phyloP scores from a whole-genome alignment of 73 alveolate genomes.

The Breviolum minutum region DNA sequence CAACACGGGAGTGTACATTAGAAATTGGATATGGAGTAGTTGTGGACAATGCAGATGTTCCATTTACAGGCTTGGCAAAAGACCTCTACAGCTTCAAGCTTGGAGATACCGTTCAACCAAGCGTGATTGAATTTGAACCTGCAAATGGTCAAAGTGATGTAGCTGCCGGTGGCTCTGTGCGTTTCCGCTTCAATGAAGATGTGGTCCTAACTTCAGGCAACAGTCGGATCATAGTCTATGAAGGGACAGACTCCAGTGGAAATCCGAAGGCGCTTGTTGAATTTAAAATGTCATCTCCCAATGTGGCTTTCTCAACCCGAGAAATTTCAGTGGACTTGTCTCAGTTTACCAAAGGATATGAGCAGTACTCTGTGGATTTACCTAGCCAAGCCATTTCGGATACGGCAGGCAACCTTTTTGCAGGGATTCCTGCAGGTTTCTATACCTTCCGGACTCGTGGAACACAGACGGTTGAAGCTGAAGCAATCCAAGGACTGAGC shows the following conservation, averaged over 20 bases:
- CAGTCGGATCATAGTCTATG: constrained; percentile 18
- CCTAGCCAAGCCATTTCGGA: constrained; percentile 60
- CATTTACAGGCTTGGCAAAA: constrained; percentile 41
- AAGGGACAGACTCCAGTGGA: background rate
- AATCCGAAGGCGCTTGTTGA: background rate
- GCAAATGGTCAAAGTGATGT: constrained; percentile 34
- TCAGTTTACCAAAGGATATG: background rate
- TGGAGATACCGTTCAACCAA: constrained; percentile 70
- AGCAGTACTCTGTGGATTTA: constrained; percentile 36
- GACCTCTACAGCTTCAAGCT: constrained; percentile 56
- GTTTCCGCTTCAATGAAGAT: constrained; percentile 71
- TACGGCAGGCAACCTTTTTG: constrained; percentile 48
- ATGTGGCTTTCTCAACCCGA: constrained; percentile 1
- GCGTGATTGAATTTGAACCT: background rate
- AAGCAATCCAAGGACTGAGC: background rate
- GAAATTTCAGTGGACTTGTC: constrained; percentile 36
- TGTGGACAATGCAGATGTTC: constrained; percentile 71
- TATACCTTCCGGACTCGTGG: constrained; percentile 28
- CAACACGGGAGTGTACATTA: constrained; percentile 33
- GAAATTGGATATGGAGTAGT: constrained; percentile 54
- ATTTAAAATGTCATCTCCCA: constrained; percentile 65
- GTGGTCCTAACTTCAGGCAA: constrained; percentile 11
- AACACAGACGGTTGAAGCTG: background rate
- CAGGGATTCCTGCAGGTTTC: constrained; percentile 47
- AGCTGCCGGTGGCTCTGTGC: constrained; percentile 31